These are phyloP conservation scores for Paxillus ammoniavirescens DNA, from an alignment of 768 basidiomycete species.

Conservation along the genomic window DNA sequence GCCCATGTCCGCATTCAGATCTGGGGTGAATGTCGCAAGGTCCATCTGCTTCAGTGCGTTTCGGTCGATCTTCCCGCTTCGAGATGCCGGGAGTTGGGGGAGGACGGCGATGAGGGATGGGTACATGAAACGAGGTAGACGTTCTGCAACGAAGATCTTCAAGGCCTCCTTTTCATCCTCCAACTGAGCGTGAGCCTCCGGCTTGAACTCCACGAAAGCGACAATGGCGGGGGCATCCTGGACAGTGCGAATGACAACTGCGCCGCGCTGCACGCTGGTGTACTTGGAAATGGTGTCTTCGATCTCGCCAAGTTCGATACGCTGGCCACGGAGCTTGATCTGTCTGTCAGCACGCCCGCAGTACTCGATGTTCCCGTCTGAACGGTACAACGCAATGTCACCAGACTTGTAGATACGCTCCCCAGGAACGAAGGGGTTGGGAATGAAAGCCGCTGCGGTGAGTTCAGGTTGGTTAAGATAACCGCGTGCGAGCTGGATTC, in stretches of 20 bases:
- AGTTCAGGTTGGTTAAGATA: conserved; percentile 28
- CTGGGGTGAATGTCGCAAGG: conserved; percentile 18
- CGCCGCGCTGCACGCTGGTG: conserved; percentile 16
- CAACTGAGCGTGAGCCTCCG: conserved; percentile 6
- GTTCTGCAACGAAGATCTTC: conserved; percentile 26
- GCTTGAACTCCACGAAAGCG: conserved; percentile 28
- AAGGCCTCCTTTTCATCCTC: conserved; percentile 21
- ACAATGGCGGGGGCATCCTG: conserved; percentile 30
- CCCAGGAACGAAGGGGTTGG: conserved; percentile 28
- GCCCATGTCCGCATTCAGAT: conserved; percentile 24
- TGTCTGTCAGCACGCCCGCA: conserved; percentile 34
- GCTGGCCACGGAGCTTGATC: conserved; percentile 33
- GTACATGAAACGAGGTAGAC: conserved; percentile 33
- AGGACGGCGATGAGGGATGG: conserved; percentile 28
- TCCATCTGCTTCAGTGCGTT: conserved; percentile 28
- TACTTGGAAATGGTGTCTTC: conserved; percentile 30
- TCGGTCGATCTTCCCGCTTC: conserved; percentile 29
- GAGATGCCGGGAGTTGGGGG: conserved; percentile 21
- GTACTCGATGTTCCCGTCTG: conserved; percentile 30
- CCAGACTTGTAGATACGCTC: conserved; percentile 33
- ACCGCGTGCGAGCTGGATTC: conserved; percentile 20
- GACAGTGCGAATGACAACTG: conserved; percentile 26
- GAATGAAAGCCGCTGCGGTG: conserved; percentile 24
- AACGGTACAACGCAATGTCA: conserved; percentile 27
- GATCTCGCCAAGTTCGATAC: conserved; percentile 34